Conservation (phyloP, 768 basidiomycete species). For the Tylopilus rubrobrunneus region DNA sequence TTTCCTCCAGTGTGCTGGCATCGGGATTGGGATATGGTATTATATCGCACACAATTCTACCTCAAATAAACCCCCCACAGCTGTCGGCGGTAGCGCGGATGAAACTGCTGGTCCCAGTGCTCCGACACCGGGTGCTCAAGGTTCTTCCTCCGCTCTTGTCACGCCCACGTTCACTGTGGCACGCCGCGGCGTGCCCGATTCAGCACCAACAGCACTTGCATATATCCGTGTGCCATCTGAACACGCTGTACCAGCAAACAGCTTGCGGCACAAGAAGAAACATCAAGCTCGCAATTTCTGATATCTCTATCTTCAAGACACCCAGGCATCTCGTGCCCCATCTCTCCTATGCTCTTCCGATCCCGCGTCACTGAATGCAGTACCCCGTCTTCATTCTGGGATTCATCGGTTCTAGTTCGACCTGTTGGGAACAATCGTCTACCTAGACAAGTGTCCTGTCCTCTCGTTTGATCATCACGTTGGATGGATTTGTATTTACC, state of each 20-base stretch:
- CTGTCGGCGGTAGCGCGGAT: slow-evolving; percentile 60
- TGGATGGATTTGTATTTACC: slow-evolving; percentile 24
- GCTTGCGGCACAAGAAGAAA: slow-evolving; percentile 11
- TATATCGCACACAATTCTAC: slow-evolving; percentile 52
- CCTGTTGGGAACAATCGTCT: slow-evolving; percentile 21
- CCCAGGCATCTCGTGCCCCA: not conserved
- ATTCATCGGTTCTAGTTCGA: not conserved
- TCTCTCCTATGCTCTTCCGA: slow-evolving; percentile 2
- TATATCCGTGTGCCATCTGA: slow-evolving; percentile 6
- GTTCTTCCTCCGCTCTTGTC: slow-evolving; percentile 39
- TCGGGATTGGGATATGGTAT: slow-evolving; percentile 57
- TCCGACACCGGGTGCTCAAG: slow-evolving; percentile 9
- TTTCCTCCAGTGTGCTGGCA: slow-evolving; percentile 43
- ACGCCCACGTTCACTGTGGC: slow-evolving; percentile 60
- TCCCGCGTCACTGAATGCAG: slow-evolving; percentile 3
- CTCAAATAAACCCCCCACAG: slow-evolving; percentile 50
- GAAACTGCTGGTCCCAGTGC: slow-evolving; percentile 32
- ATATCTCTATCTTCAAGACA: not conserved
- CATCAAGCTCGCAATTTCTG: slow-evolving; percentile 9
- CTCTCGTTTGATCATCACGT: slow-evolving; percentile 29
- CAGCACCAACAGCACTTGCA: slow-evolving; percentile 15
- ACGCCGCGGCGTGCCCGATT: slow-evolving; percentile 30
- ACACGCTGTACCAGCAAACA: not conserved
- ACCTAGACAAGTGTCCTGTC: slow-evolving; percentile 23
- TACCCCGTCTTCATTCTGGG: not conserved